A percentile compares a stretch with the other conserved stretches of the same genome.
Evolutionary conservation across 768 basidiomycete genomes (phyloP).

Genomic region (Hypholoma fasciculare): DNA sequence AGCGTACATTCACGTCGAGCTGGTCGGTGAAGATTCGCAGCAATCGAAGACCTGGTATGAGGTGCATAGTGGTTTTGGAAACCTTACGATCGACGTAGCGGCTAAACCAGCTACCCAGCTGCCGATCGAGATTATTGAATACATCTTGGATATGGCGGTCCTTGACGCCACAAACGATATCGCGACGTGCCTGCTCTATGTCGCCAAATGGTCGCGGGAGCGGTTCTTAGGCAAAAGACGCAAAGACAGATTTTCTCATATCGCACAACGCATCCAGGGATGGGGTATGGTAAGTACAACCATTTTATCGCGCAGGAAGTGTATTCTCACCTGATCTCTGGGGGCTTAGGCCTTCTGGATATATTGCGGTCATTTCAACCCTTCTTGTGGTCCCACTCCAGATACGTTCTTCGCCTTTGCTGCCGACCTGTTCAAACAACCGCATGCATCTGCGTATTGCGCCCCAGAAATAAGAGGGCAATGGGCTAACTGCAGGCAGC

Average conservation of each 20-base stretch:
- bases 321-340: neutral
- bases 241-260: neutral
- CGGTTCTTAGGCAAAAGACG: slow-evolving; percentile 1
- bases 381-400: neutral
- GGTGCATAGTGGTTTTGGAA: neutral
- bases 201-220: slow-evolving; percentile 6
- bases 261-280: neutral
- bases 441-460: neutral
- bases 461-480: neutral
- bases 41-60: neutral
- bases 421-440: slow-evolving; percentile 6
- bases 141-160: neutral
- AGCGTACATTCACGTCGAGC: slow-evolving; percentile 8
- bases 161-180: neutral
- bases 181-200: neutral
- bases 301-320: neutral
- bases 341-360: slow-evolving; percentile 8
- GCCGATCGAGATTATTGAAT: slow-evolving; percentile 6
- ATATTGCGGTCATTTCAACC: slow-evolving; percentile 9
- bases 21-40: neutral
- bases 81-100: neutral
- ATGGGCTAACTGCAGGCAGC: neutral
- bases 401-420: neutral
- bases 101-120: neutral
- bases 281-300: slow-evolving; percentile 1